phyloP scores from a whole-genome alignment of 345 rosid genomes.

The Lepidium africanum region DNA sequence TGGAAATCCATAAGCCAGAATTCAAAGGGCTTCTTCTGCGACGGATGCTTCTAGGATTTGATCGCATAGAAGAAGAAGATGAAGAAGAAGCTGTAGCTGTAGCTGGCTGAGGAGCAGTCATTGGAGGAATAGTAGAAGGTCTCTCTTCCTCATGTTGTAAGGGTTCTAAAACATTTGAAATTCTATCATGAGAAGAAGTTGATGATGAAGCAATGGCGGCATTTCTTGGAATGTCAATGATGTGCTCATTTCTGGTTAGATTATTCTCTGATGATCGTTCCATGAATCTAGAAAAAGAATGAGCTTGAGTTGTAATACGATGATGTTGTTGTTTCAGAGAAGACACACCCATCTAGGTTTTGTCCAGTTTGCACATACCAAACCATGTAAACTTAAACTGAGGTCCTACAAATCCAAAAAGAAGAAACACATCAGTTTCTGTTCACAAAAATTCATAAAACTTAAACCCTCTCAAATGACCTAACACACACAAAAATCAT shows the following conservation, averaged over 20 bases:
- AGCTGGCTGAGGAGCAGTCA: constrained; percentile 37
- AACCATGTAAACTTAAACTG: constrained; percentile 1
- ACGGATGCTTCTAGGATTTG: constrained; percentile 49
- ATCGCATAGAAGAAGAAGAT: constrained; percentile 40
- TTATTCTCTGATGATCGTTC: constrained; percentile 49
- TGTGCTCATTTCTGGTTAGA: constrained; percentile 42
- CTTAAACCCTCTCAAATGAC: constrained; percentile 1
- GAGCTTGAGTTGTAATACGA: constrained; percentile 34
- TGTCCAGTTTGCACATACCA: background rate
- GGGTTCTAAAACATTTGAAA: constrained; percentile 45
- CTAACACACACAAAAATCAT: background rate
- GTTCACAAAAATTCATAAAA: background rate
- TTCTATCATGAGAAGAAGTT: constrained; percentile 47
- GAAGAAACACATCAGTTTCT: background rate
- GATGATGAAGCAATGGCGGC: constrained; percentile 27
- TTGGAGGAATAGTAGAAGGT: constrained; percentile 33
- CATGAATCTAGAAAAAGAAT: constrained; percentile 57
- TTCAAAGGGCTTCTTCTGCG: constrained; percentile 88
- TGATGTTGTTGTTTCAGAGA: constrained; percentile 33
- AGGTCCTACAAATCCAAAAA: constrained; percentile 11
- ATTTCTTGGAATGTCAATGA: constrained; percentile 50
- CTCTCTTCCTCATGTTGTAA: constrained; percentile 48
- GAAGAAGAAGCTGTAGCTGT: constrained; percentile 23
- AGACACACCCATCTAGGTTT: constrained; percentile 78
- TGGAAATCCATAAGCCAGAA: constrained; percentile 90